Conservation (phyloP, 768 basidiomycete genomes). For the Trametes cubensis region DNA sequence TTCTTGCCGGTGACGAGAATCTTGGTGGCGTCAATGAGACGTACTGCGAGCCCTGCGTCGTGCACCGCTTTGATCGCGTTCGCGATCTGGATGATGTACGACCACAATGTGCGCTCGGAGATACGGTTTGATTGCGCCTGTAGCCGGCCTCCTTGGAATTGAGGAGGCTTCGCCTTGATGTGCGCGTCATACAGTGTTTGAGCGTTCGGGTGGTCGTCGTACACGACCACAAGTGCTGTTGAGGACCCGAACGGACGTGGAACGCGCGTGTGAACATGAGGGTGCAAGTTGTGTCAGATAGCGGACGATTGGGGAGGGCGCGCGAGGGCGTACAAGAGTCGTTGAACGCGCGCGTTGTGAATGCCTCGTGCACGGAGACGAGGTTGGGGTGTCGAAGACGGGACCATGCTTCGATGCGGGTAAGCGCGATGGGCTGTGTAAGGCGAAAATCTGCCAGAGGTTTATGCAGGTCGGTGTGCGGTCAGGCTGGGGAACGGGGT, state of each 20-base stretch:
- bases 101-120: slow-evolving; percentile 87
- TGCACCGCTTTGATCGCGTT: slow-evolving; percentile 87
- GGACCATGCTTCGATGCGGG: slow-evolving; percentile 83
- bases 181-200: slow-evolving; percentile 81
- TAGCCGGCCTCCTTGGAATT: slow-evolving; percentile 40
- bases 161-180: slow-evolving; percentile 57
- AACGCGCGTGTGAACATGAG: too few species aligned
- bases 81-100: slow-evolving; percentile 88
- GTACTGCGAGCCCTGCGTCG: slow-evolving; percentile 74
- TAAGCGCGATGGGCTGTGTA: slow-evolving; percentile 79
- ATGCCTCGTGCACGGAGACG: slow-evolving; percentile 84
- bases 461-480: neutral
- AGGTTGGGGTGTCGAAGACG: slow-evolving; percentile 84
- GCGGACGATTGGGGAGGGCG: slow-evolving; percentile 18
- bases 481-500: neutral
- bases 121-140: slow-evolving; percentile 44
- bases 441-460: slow-evolving; percentile 73
- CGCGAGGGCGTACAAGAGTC: slow-evolving; percentile 74
- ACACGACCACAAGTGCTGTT: slow-evolving; percentile 83
- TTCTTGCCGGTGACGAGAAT: slow-evolving; percentile 89
- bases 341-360: slow-evolving; percentile 90
- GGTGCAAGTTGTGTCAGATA: neutral
- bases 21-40: slow-evolving; percentile 85
- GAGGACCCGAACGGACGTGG: slow-evolving; percentile 32
- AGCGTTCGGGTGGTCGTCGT: slow-evolving; percentile 85